Conservation (phyloP, 2,329 filamentous ascomycete species). For the Aspergillus sp. region DNA sequence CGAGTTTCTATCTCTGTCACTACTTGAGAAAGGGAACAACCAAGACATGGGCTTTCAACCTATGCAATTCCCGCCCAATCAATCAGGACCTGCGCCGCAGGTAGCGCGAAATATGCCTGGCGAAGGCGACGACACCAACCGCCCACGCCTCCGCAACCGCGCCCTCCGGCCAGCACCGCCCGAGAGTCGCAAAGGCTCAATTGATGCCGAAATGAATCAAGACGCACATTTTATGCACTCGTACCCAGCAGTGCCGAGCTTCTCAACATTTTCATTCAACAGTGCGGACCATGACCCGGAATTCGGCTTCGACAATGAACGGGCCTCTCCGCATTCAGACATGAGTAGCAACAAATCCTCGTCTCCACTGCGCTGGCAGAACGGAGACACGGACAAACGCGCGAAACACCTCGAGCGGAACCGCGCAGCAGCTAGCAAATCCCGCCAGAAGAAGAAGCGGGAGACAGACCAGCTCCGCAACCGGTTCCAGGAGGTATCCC, state of each 20-base stretch:
- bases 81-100: not conserved
- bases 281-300: not conserved
- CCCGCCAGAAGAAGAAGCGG: conserved; percentile 62
- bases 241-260: not conserved
- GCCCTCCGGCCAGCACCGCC: not conserved
- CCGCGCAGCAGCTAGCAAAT: conserved; percentile 60
- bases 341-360: conserved; percentile 3
- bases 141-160: not conserved
- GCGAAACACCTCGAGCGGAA: conserved; percentile 60
- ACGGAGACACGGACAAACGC: conserved; percentile 33
- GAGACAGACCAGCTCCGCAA: conserved; percentile 54
- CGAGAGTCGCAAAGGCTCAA: not conserved
- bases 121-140: not conserved
- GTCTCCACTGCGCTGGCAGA: not conserved
- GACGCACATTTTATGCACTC: not conserved
- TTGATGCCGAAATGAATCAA: not conserved
- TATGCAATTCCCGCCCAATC: not conserved
- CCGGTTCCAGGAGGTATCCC: conserved; percentile 34
- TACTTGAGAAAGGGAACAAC: not conserved
- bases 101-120: not conserved
- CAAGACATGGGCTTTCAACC: not conserved
- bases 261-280: not conserved
- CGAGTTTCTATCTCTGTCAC: not conserved
- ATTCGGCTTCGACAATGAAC: not conserved
- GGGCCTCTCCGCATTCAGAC: not conserved